phyloP scores from a whole-genome alignment of 139 green algal species.

The Tetraselmis chui region DNA sequence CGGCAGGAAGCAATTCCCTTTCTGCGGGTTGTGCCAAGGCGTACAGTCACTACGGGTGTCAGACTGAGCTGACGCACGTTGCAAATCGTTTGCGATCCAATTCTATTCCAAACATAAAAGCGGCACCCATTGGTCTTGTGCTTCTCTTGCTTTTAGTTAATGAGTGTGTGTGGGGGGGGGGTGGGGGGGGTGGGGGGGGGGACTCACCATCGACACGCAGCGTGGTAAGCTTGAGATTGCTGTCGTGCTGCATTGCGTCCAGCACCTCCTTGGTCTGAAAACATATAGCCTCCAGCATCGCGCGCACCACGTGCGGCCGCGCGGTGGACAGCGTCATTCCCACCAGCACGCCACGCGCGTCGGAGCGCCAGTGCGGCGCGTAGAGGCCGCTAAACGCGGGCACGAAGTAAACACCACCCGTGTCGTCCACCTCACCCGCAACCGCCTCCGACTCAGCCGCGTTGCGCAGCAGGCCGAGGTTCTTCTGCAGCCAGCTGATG shows the following conservation, averaged over 20 bases:
- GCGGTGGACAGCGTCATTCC: constrained; percentile 68
- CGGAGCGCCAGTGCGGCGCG: constrained; percentile 82
- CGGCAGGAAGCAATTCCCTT: no score
- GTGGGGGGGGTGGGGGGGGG: no score
- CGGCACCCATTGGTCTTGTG: no score
- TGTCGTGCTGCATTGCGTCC: constrained; percentile 72
- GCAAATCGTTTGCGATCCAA: no score
- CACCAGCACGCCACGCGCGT: constrained; percentile 77
- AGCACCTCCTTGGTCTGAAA: constrained; percentile 90
- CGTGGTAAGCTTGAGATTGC: constrained; percentile 24
- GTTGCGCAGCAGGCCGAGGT: constrained; percentile 65
- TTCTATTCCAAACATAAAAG: no score
- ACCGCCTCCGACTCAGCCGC: constrained; percentile 45
- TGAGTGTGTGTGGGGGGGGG: no score
- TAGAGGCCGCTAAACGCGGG: constrained; percentile 92
- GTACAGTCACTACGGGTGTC: no score
- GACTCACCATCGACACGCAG: constrained; percentile 76
- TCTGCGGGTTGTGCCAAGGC: no score
- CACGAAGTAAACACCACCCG: constrained; percentile 90
- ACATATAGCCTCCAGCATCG: constrained; percentile 89
- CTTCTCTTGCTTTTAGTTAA: no score
- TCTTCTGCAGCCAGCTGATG: constrained; percentile 79
- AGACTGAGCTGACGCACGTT: no score
- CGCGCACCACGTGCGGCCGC: constrained; percentile 63
- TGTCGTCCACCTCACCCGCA: constrained; percentile 43